Evolutionary conservation across 2,329 filamentous ascomycete species (phyloP), one percentile per base, ranked within the genome.

Genomic region (Nothophaeocryptopus gaeumannii): DNA sequence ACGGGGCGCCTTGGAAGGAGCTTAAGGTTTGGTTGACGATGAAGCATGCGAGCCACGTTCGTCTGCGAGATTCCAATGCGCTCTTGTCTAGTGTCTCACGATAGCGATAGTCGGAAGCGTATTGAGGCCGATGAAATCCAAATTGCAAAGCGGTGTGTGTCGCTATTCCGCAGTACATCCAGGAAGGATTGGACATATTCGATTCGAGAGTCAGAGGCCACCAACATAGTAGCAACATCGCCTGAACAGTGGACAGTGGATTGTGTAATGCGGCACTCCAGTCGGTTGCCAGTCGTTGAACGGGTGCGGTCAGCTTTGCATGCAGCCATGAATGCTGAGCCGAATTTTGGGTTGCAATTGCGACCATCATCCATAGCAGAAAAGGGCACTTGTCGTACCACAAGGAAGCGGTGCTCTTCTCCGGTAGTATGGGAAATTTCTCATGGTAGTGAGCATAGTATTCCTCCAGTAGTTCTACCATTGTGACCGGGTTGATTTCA

Each of bases 391-490:
- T 31, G 31, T 46, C 38, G n/a, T 45, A 51, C 30, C 37, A 45
- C 9, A 35, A 35, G 5, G 34, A 15, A 29, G 41, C 30, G 1
- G 35, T 32, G 11, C 41, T 38, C 26, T 33, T 35, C 9, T 45
- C 37, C 15, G 37, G 34, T 20, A 51, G 30, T 30, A 51, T 45
- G 1, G 48, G 48, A 35, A 51, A 51, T 1, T 39, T 34, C 13
- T 39, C 37, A 38, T 51, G 48, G 38, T 51, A 51, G 13, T 46
- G 36, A 14, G 42, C 30, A 34, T 51, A 51, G 43, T 46, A 51
- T 14, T 45, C 29, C 16, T 45, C 42, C 16, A 45, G 37, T 5
- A 45, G 33, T 36, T 40, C 48, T 46, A 16, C 31, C 8, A 42
- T 41, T 11, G 30, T 38, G 10, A 40, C 15, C 1, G 37, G 31